Base-by-base conservation (phyloP, 768 basidiomycete species). In the Mycena belliarum region DNA sequence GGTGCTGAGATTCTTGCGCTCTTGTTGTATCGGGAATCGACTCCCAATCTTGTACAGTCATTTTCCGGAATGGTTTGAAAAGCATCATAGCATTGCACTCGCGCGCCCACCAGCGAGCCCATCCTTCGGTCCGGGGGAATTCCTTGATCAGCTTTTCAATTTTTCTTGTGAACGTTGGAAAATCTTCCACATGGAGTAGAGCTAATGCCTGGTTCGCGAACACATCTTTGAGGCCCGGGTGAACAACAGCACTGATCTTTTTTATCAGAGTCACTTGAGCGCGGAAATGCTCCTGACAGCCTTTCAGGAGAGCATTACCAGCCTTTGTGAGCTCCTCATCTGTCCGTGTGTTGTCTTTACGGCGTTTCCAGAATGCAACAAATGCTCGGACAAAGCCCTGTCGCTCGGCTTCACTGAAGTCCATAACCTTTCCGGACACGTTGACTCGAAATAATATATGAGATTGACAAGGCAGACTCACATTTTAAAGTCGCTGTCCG, bases 81-180 rank as follows among this genome's bases (percentile, higher is more conserved):
- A 68, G 42, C 64, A 66, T 67, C 3, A 37, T 38, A 0, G 66
- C 64, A 47, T 63, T 62, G 0, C 38, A 40, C 8, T 49, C 46
- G 0, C 68, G 61, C 21, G 65, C 37, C 74, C 72, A 77, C 75
- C 75, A 78, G 2, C 57, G 40, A 26, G 75, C 48, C 75, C 75
- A 76, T 6, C 26, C 12, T 20, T 52, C 26, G 18, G 60, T 51
- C 24, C 52, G 24, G 9, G 70, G 69, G 52, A 69, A 70, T 33
- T 68, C 63, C 2, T 46, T 28, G 6, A 68, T 51, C 23, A 72
- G 45, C 0, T 28, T 26, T 6, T 26, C 37, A 5, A 59, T 61
- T 2, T 44, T 37, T 0, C 5, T 0, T 2, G 37, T 23, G 16
- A 52, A 52, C 20, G 33, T 24, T 10, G 9, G 23, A 2, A 23